Evolutionary conservation across 306 rosid genomes (phyloP).

Genomic region (Coriaria nepalensis): DNA sequence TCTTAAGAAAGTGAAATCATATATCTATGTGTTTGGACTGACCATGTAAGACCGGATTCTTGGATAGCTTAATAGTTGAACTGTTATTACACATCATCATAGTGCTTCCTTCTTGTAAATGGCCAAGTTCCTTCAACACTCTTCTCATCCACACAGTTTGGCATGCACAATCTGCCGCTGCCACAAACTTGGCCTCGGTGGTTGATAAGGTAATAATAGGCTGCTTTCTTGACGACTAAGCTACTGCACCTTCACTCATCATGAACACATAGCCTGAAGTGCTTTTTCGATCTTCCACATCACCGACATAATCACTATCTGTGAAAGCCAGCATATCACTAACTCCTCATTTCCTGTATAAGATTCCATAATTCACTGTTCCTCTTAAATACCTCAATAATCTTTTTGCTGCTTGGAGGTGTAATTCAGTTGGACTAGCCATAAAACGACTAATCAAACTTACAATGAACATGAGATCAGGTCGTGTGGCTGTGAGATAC

Average conservation of each 20-base stretch:
- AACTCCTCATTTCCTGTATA: not conserved
- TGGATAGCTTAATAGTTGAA: not conserved
- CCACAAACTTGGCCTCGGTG: not conserved
- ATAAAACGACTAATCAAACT: conserved; percentile 3
- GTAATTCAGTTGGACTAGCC: not conserved
- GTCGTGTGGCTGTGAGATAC: conserved; percentile 4
- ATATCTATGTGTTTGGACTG: conserved; percentile 4
- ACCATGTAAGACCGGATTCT: conserved; percentile 7
- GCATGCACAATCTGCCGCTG: too few species aligned
- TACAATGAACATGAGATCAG: not conserved
- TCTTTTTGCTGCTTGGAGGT: too few species aligned
- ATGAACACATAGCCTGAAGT: conserved; percentile 1
- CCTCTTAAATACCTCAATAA: not conserved
- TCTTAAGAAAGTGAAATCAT: conserved; percentile 1
- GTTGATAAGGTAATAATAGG: not conserved
- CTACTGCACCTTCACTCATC: not conserved
- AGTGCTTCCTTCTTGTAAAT: not conserved
- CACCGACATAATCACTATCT: conserved; percentile 1
- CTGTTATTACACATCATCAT: not conserved
- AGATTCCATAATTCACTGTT: not conserved
- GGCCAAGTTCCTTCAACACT: conserved; percentile 1
- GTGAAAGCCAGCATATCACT: not conserved
- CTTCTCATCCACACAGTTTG: not conserved
- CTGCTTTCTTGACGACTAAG: too few species aligned
- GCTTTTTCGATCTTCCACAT: not conserved